Base-by-base conservation (phyloP, 768 basidiomycete genomes). In the Coprinopsis cinerea region DNA sequence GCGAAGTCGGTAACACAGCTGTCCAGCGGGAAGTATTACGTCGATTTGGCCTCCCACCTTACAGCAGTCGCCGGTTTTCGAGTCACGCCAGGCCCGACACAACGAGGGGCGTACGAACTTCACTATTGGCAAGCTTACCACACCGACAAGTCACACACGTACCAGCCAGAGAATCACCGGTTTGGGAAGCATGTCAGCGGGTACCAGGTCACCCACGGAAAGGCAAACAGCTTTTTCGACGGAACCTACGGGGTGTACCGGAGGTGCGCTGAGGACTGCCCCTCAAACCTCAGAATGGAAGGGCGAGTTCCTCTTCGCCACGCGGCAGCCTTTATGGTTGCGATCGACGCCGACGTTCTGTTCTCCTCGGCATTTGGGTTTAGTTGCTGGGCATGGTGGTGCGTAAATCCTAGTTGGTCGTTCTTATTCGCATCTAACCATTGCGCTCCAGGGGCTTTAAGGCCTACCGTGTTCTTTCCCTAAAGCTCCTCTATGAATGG, bases 131-230 rank as follows among this genome's bases (percentile, higher is more conserved):
- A 57, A 34, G 53, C 49, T 1, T 59, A 57, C 22, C 52, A 47
- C 1, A 59, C 61, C 0, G 57, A 59, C 25, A 62, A 62, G 32
- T n/a, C 53, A 0, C 30, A 55, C 2, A 23, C 49, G 11, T 58
- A 53, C 40, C 39, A 44, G 3, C 23, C 23, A 0, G 53, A 59
- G 2, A 28, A 27, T n/a, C 10, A 36, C 6, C 52, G 52, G 23
- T 53, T 57, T n/a, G 53, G 30, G 1, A 54, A 54, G 25, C 24
- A 36, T 26, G 25, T 55, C 18, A 43, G 44, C 26, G 28, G 13
- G 5, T 40, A 26, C 5, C 41, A 43, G 14, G 13, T 49, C 15
- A n/a, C 48, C 30, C 32, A 34, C 6, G 14, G 41, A n/a, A 20
- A 51, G 40, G 37, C 20, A 7, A 15, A 15, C n/a, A 44, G 20